Evolutionary conservation across 140 eudicot species (phyloP).

Genomic region (Bidens hawaiensis): DNA sequence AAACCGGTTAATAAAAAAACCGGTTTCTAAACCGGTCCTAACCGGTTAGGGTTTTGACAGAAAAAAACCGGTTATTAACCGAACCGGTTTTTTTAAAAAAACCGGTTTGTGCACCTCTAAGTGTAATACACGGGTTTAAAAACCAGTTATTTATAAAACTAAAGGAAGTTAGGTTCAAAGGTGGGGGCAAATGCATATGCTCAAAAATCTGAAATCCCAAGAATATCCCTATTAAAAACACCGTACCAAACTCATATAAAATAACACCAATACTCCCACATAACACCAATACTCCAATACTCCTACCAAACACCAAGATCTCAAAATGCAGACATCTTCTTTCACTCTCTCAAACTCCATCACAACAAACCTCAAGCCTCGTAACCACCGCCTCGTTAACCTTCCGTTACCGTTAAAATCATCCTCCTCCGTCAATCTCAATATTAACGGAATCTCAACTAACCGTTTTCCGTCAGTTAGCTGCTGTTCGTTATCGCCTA

Average conservation of each 20-base stretch:
- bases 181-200: no score
- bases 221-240: conserved; percentile 20
- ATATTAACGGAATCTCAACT: conserved; percentile 13
- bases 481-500: conserved; percentile 17
- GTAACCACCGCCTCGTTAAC: conserved; percentile 18
- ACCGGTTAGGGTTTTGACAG: no score
- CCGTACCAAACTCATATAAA: not conserved
- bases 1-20: no score
- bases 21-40: no score
- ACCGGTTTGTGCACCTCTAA: no score
- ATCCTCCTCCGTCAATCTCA: conserved; percentile 11
- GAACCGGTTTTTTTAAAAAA: no score
- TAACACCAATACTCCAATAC: conserved; percentile 24
- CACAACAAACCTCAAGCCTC: conserved; percentile 29
- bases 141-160: no score
- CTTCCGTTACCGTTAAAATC: conserved; percentile 16
- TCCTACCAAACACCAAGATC: conserved; percentile 16
- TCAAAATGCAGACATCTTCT: conserved; percentile 40
- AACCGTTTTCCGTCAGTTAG: conserved; percentile 17
- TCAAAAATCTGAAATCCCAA: conserved; percentile 18
- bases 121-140: no score
- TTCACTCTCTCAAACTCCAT: conserved; percentile 29
- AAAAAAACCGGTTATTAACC: no score
- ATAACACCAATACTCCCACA: conserved; percentile 21
- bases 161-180: not conserved